Conservation (phyloP, 2,329 filamentous ascomycete genomes). For the Peltaster fructicola region DNA sequence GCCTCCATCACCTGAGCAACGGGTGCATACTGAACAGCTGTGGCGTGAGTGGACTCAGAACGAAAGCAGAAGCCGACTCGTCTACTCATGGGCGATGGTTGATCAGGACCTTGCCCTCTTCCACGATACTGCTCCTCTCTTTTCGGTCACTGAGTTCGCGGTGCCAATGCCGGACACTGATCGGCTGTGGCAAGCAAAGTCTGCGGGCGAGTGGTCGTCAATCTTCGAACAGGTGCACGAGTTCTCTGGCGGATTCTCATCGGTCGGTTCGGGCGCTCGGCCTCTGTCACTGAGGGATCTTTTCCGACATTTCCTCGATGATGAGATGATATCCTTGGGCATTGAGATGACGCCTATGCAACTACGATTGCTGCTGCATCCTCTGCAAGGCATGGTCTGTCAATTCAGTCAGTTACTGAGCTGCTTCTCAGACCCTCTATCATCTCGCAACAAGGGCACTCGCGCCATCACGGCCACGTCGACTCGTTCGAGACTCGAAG, state of each 20-base stretch:
- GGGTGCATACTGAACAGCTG: conserved; percentile 30
- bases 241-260: conserved; percentile 34
- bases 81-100: conserved; percentile 61
- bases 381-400: conserved; percentile 46
- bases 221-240: conserved; percentile 42
- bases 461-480: conserved; percentile 40
- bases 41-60: conserved; percentile 50
- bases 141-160: conserved; percentile 47
- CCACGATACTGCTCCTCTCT: conserved; percentile 43
- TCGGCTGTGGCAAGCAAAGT: conserved; percentile 43
- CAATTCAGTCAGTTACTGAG: conserved; percentile 47
- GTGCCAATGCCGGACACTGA: conserved; percentile 48
- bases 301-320: conserved; percentile 50
- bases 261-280: conserved; percentile 33
- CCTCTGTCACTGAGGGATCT: conserved; percentile 45
- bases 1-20: conserved; percentile 28
- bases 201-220: conserved; percentile 40
- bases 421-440: conserved; percentile 42
- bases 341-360: conserved; percentile 38
- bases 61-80: conserved; percentile 46
- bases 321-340: conserved; percentile 38
- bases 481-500: conserved; percentile 42
- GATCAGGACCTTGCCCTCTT: conserved; percentile 55
- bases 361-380: conserved; percentile 49
- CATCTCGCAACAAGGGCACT: conserved; percentile 25